Percentiles rank a stretch among this genome's conserved stretches.
phyloP scores from a whole-genome alignment of 2,329 filamentous ascomycete species.

The Penicillium sp. region DNA sequence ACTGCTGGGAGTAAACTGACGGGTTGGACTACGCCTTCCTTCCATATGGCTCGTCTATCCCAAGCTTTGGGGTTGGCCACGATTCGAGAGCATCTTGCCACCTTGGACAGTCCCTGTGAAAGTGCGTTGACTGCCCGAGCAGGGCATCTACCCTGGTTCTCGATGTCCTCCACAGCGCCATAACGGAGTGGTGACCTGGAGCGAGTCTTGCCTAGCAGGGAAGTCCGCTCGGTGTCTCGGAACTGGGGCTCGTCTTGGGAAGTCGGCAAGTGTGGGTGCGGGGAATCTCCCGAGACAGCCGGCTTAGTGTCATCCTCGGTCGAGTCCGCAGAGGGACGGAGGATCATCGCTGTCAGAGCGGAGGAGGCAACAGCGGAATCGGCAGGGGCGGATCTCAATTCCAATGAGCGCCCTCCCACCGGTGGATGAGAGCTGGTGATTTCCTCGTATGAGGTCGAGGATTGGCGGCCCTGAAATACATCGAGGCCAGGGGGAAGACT shows the following conservation, averaged over 20 bases:
- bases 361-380: constrained; percentile 41
- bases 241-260: constrained; percentile 25
- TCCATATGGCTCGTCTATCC: constrained; percentile 65
- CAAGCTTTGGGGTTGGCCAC: constrained; percentile 66
- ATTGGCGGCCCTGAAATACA: constrained; percentile 25
- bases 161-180: constrained; percentile 32
- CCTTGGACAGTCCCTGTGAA: constrained; percentile 16
- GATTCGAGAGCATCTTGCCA: constrained; percentile 28
- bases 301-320: constrained; percentile 19
- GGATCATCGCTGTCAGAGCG: constrained; percentile 52
- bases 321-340: constrained; percentile 35
- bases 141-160: constrained; percentile 24
- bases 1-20: constrained; percentile 77
- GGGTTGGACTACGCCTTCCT: constrained; percentile 64
- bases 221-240: constrained; percentile 36
- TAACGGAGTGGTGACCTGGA: constrained; percentile 31
- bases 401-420: constrained; percentile 11
- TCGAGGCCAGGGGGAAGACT: constrained; percentile 31
- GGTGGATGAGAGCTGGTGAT: constrained; percentile 14
- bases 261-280: constrained; percentile 14
- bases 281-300: constrained; percentile 12
- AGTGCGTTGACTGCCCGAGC: constrained; percentile 13
- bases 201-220: constrained; percentile 32
- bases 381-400: constrained; percentile 12
- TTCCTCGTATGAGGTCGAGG: constrained; percentile 14